Conservation (phyloP, 169 alveolate species). For the Eimeria acervulina region DNA sequence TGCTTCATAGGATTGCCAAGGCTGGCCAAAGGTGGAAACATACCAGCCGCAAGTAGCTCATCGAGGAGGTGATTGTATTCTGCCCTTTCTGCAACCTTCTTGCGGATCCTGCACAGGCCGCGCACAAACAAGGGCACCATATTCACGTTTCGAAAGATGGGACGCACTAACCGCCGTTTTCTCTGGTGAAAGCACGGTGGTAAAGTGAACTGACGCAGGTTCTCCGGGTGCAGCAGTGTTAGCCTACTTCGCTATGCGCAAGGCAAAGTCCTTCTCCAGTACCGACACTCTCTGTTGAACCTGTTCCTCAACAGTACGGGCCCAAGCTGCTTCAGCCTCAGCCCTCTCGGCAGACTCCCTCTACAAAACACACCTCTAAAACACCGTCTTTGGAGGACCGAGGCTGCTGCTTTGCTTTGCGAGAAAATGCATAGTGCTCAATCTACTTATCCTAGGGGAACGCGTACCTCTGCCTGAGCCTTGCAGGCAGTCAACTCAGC, state of each 20-base stretch:
- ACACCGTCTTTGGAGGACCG: neutral
- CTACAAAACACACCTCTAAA: neutral
- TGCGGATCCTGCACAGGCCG: conserved; percentile 54
- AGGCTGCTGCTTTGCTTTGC: neutral
- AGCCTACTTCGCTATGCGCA: conserved; percentile 70
- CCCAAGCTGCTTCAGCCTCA: conserved; percentile 69
- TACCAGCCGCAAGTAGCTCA: conserved; percentile 63
- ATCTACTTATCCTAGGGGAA: neutral
- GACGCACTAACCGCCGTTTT: neutral
- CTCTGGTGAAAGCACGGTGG: neutral
- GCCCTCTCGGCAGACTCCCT: conserved; percentile 65
- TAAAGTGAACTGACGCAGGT: neutral
- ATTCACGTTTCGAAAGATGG: neutral
- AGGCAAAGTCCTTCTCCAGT: conserved; percentile 61
- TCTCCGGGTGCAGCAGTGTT: neutral
- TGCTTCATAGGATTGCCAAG: neutral
- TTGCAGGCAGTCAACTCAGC: conserved; percentile 64
- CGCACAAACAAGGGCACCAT: neutral
- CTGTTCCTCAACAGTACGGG: conserved; percentile 56
- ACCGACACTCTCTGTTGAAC: conserved; percentile 63
- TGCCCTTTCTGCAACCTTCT: conserved; percentile 68
- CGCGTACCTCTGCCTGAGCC: conserved; percentile 47
- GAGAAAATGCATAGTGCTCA: neutral
- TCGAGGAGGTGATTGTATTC: conserved; percentile 71
- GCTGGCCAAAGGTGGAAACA: neutral